phyloP scores from a whole-genome alignment of 495 filamentous ascomycete genomes.

The Oleoguttula mirabilis region DNA sequence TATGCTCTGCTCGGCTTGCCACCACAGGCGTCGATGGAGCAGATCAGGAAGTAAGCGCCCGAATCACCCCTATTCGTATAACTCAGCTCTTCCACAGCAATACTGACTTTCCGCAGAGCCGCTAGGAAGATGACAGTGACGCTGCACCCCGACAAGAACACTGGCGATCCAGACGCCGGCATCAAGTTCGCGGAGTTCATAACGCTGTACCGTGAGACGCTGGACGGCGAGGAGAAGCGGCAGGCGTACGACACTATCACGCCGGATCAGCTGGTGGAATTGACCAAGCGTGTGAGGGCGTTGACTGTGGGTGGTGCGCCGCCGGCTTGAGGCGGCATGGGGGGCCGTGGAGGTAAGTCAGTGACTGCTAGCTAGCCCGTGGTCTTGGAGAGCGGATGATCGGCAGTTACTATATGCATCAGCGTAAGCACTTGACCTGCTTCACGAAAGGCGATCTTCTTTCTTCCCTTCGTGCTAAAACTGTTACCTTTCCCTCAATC shows the following conservation, averaged over 20 bases:
- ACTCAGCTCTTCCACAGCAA: background rate
- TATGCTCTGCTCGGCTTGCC: constrained; percentile 5
- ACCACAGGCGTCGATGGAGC: background rate
- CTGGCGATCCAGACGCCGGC: background rate
- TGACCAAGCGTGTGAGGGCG: constrained; percentile 1
- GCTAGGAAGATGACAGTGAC: background rate
- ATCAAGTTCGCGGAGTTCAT: constrained; percentile 1
- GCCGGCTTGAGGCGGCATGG: background rate
- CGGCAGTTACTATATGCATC: background rate
- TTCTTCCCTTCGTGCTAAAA: background rate
- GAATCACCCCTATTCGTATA: background rate
- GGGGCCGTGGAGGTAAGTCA: background rate
- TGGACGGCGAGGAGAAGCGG: constrained; percentile 4
- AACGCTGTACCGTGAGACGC: constrained; percentile 1
- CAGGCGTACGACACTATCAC: constrained; percentile 8
- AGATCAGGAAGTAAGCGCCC: background rate
- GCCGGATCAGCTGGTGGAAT: constrained; percentile 2
- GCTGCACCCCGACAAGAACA: constrained; percentile 2
- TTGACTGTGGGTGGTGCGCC: background rate
- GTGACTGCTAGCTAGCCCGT: background rate
- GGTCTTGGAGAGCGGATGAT: background rate
- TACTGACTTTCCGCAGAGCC: background rate
- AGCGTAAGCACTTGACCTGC: background rate
- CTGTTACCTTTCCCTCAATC: no score
- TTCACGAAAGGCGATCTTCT: background rate